A percentile compares a stretch with the other conserved stretches of the same genome.
Evolutionary conservation across 202 grass and related monocot genomes (phyloP).

Genomic region (Eragrostis tef): DNA sequence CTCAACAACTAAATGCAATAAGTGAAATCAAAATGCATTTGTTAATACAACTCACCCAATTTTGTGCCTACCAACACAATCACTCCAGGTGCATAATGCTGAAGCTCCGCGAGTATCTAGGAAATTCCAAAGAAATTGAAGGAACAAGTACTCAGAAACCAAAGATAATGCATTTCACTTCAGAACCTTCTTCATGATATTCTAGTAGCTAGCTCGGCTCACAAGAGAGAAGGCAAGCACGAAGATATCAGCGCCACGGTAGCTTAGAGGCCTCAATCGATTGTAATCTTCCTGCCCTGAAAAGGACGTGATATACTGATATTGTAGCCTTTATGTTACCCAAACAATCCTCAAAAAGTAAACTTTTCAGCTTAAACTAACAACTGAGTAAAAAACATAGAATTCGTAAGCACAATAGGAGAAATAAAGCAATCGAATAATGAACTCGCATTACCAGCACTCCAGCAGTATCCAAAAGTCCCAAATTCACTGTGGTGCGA

Average conservation of each 20-base stretch:
- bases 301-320: slow-evolving; percentile 38
- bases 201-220: slow-evolving; percentile 97
- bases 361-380: not conserved
- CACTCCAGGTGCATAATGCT: slow-evolving; percentile 93
- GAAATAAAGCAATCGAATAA: slow-evolving; percentile 19
- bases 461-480: slow-evolving; percentile 98
- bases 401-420: slow-evolving; percentile 2
- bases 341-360: slow-evolving; percentile 19
- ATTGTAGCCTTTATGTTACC: slow-evolving; percentile 29
- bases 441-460: slow-evolving; percentile 56
- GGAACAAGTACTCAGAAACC: not conserved
- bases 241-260: slow-evolving; percentile 94
- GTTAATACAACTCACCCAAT: slow-evolving; percentile 74
- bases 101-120: slow-evolving; percentile 63
- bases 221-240: slow-evolving; percentile 95
- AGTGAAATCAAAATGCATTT: slow-evolving; percentile 31
- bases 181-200: slow-evolving; percentile 93
- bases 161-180: slow-evolving; percentile 6
- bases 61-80: slow-evolving; percentile 96
- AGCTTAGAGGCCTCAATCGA: slow-evolving; percentile 88
- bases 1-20: slow-evolving; percentile 34
- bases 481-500: slow-evolving; percentile 83
- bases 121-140: slow-evolving; percentile 29
- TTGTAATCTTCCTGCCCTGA: slow-evolving; percentile 99
- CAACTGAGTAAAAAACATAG: slow-evolving; percentile 19